These are phyloP conservation scores for Dipteronia sinensis DNA, from an alignment of 345 rosid genomes.

Conservation along the genomic window DNA sequence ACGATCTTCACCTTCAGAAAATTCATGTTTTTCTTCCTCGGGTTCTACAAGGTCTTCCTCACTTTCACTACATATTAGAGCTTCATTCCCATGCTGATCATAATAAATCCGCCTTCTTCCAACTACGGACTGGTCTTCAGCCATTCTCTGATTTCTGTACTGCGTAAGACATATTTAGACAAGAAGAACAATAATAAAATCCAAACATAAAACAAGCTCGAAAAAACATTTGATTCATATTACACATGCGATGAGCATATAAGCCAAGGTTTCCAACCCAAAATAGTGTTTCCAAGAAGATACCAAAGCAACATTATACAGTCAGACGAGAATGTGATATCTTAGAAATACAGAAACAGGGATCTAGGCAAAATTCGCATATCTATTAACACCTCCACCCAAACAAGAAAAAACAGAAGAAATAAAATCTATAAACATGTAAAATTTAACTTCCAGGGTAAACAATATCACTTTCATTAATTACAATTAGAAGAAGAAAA, in stretches of 20 bases:
- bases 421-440: not conserved
- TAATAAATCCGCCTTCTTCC: conserved; percentile 98
- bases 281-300: conserved; percentile 5
- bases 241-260: conserved; percentile 4
- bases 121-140: conserved; percentile 97
- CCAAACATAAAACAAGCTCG: conserved; percentile 13
- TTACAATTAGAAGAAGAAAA: conserved; percentile 12
- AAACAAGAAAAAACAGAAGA: not conserved
- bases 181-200: conserved; percentile 34
- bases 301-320: not conserved
- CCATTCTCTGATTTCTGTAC: conserved; percentile 98
- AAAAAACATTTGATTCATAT: conserved; percentile 9
- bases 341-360: not conserved
- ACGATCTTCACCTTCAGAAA: conserved; percentile 81
- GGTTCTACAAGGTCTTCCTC: conserved; percentile 84
- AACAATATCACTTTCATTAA: not conserved
- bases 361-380: not conserved
- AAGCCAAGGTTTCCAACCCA: not conserved
- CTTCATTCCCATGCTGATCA: conserved; percentile 92
- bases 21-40: conserved; percentile 83
- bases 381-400: not conserved
- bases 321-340: conserved; percentile 1
- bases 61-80: conserved; percentile 92
- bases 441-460: not conserved
- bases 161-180: conserved; percentile 42